These are phyloP conservation scores for Moesziomyces aphidis DNA, from an alignment of 1,284 basidiomycete genomes.

Conservation along the genomic window DNA sequence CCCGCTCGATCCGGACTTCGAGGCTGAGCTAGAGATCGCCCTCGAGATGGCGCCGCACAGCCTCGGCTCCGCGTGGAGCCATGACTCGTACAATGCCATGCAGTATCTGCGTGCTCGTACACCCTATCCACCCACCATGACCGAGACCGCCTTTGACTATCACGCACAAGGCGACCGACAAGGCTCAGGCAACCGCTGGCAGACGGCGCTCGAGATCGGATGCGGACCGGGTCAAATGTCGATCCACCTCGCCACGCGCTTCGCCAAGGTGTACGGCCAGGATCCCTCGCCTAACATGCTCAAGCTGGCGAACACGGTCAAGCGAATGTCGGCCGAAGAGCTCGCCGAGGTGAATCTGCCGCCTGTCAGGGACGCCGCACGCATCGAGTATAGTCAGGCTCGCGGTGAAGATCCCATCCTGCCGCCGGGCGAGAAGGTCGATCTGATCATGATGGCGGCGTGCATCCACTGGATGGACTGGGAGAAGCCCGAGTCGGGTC, in stretches of 20 bases:
- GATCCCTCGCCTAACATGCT: slow-evolving; percentile 47
- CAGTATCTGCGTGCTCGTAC: slow-evolving; percentile 44
- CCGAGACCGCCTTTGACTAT: slow-evolving; percentile 35
- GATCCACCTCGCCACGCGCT: slow-evolving; percentile 42
- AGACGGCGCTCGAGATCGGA: slow-evolving; percentile 39
- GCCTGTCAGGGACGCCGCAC: slow-evolving; percentile 18
- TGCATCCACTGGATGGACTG: slow-evolving; percentile 53
- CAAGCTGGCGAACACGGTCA: slow-evolving; percentile 42
- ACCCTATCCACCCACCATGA: slow-evolving; percentile 44
- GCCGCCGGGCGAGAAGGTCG: slow-evolving; percentile 37
- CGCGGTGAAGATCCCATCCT: slow-evolving; percentile 34
- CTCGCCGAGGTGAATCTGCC: slow-evolving; percentile 30
- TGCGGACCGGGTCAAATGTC: slow-evolving; percentile 50
- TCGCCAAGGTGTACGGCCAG: slow-evolving; percentile 33
- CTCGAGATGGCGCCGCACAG: slow-evolving; percentile 40
- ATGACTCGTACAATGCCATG: slow-evolving; percentile 39
- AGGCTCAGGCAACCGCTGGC: slow-evolving; percentile 19
- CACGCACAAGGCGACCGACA: slow-evolving; percentile 19
- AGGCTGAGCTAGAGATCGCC: slow-evolving; percentile 44
- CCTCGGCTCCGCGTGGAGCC: slow-evolving; percentile 41
- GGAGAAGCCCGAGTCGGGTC: slow-evolving; percentile 17
- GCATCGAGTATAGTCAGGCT: slow-evolving; percentile 32
- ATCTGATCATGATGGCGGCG: slow-evolving; percentile 46
- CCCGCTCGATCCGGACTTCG: slow-evolving; percentile 29
- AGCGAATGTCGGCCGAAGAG: slow-evolving; percentile 39